Base-by-base conservation (phyloP, 805 yeast species). In the Wickerhamomyces chambardii region DNA sequence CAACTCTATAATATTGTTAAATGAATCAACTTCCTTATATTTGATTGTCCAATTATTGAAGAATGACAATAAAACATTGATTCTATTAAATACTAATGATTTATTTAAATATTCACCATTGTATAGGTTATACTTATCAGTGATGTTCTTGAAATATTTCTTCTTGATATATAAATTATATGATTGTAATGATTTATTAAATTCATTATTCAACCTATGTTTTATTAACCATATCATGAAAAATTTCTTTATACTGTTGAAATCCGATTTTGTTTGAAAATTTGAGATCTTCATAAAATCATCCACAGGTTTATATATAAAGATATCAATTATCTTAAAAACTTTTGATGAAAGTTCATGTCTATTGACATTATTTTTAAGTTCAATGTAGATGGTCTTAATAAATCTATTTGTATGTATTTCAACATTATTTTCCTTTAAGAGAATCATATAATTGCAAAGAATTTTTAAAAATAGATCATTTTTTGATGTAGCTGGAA, bases 271-370 rank as follows among this genome's bases (percentile, higher is more conserved):
- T 26, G 45, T 38, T 11, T 36, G 29, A 14, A 41, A 39, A 29
- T 47, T 40, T 8, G 54, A 36, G n/a, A 51, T 34, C 18, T 39
- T 44, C 51, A 51, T 50, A 3, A 50, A 53, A 12, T 46, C 44
- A 29, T 48, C 49, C 10, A 40, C 28, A 7, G 55, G 56, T 1
- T 39, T 18, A 3, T 38, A 27, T 1, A 51, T 15, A 27, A 51
- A 51, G 3, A 44, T 31, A 16, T 46, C 44, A 25, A 50, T 44
- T 14, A 50, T 41, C n/a, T n/a, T n/a, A n/a, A n/a, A n/a, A n/a
- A n/a, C n/a, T n/a, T n/a, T n/a, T n/a, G n/a, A n/a, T n/a, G n/a
- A n/a, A n/a, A n/a, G n/a, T n/a, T n/a, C n/a, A n/a, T n/a, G n/a
- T n/a, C n/a, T n/a, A n/a, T 15, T 35, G 32, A 2, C 33, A 24